Conservation (phyloP, 2,329 filamentous ascomycete species). For the Aspergillus novofumigatus region DNA sequence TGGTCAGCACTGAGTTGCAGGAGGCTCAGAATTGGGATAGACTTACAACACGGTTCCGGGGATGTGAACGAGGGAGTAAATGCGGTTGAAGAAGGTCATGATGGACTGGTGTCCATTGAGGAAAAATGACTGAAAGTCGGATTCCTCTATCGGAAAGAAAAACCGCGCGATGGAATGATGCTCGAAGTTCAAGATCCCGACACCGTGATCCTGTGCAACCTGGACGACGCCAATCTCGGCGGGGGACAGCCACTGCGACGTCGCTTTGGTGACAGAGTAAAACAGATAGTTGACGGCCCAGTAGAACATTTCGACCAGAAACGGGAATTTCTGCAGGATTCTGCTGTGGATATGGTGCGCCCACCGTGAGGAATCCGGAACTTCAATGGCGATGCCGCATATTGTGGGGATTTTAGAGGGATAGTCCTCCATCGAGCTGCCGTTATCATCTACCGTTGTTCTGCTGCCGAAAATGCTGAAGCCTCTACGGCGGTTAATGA, state of each 20-base stretch:
- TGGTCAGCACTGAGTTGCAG: not conserved
- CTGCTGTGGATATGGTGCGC: constrained; percentile 57
- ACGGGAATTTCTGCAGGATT: constrained; percentile 64
- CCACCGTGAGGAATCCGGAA: constrained; percentile 60
- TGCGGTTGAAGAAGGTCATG: constrained; percentile 47
- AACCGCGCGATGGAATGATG: constrained; percentile 36
- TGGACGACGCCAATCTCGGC: constrained; percentile 48
- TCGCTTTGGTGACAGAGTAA: constrained; percentile 56
- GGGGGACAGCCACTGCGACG: constrained; percentile 48
- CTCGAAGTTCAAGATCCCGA: constrained; percentile 44
- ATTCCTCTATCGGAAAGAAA: constrained; percentile 40
- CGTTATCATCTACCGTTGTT: constrained; percentile 6
- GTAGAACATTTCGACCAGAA: constrained; percentile 70
- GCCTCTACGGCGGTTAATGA: constrained; percentile 44
- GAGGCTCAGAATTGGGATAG: constrained; percentile 24
- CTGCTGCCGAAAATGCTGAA: constrained; percentile 39
- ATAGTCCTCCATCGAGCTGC: constrained; percentile 4
- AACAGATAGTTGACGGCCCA: constrained; percentile 64
- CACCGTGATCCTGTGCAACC: constrained; percentile 43
- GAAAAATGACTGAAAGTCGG: constrained; percentile 44
- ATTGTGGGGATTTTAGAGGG: constrained; percentile 22
- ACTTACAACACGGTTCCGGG: constrained; percentile 48
- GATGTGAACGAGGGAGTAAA: constrained; percentile 50
- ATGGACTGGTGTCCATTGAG: constrained; percentile 38
- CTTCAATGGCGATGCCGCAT: constrained; percentile 47